Conservation (phyloP, 176 grass and related monocot species). For the Phoenix dactylifera region DNA sequence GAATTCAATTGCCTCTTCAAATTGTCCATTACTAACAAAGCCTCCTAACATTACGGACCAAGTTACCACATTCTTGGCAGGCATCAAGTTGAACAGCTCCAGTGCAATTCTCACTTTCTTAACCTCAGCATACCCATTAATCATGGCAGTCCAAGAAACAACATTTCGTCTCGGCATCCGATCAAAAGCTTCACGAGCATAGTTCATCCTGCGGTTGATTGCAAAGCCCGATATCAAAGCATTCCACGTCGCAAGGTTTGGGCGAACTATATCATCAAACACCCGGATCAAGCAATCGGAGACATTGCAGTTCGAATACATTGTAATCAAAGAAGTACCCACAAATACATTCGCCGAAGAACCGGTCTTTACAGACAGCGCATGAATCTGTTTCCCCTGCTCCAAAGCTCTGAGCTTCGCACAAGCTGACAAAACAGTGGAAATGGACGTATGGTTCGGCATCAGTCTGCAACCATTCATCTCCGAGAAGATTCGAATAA, state of each 20-base stretch:
- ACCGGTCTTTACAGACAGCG: constrained; percentile 21
- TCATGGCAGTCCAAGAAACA: constrained; percentile 63
- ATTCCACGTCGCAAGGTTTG: constrained; percentile 43
- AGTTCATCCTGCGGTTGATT: constrained; percentile 23
- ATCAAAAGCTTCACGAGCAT: constrained; percentile 43
- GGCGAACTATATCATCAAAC: constrained; percentile 13
- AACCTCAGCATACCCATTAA: constrained; percentile 29
- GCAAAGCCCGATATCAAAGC: constrained; percentile 48
- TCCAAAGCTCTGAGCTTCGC: constrained; percentile 28
- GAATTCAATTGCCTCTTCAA: constrained; percentile 28
- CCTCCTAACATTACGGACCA: constrained; percentile 68
- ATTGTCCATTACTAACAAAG: constrained; percentile 25
- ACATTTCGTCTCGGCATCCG: constrained; percentile 43
- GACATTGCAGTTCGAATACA: constrained; percentile 42
- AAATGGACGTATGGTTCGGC: constrained; percentile 34
- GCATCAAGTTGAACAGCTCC: constrained; percentile 50
- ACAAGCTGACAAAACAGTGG: constrained; percentile 25
- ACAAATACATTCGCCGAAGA: constrained; percentile 41
- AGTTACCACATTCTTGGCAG: constrained; percentile 42
- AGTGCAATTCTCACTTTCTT: constrained; percentile 22
- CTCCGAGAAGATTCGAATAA: constrained; percentile 9
- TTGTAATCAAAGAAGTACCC: constrained; percentile 40
- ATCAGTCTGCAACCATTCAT: constrained; percentile 11
- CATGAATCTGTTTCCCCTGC: constrained; percentile 32
- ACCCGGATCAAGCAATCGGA: constrained; percentile 17